Evolutionary conservation across 768 basidiomycete genomes (phyloP).

Genomic region (Amanita molliuscula): DNA sequence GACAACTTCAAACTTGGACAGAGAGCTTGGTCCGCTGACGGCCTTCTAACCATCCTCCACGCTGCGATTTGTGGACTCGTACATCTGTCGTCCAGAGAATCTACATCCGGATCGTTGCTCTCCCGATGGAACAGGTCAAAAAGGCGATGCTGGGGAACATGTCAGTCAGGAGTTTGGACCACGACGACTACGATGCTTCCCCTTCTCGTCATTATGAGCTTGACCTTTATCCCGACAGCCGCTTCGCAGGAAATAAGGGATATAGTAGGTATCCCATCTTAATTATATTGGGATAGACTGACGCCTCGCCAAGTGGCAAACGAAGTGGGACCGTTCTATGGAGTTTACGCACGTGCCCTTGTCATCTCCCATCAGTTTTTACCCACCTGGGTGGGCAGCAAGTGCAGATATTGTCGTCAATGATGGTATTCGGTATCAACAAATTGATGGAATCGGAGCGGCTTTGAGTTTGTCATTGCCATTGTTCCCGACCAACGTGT

Average conservation of each 20-base stretch:
- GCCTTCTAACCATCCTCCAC: neutral
- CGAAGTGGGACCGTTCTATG: constrained; percentile 39
- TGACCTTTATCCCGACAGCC: neutral
- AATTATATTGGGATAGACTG: neutral
- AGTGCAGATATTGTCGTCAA: constrained; percentile 54
- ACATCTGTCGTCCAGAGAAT: neutral
- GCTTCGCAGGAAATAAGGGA: neutral
- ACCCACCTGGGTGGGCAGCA: constrained; percentile 40
- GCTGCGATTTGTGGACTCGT: neutral
- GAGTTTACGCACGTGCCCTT: constrained; percentile 40
- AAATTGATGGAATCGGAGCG: constrained; percentile 59
- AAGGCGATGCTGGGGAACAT: neutral
- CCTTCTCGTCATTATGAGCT: constrained; percentile 5
- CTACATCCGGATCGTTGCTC: no score
- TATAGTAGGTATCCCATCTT: neutral
- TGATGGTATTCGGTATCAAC: constrained; percentile 46
- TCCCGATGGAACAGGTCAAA: neutral
- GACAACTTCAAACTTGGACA: no score
- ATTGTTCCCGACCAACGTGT: neutral
- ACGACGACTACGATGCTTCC: constrained; percentile 19
- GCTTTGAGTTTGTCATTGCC: constrained; percentile 38
- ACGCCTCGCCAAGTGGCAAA: constrained; percentile 39
- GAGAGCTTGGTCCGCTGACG: neutral
- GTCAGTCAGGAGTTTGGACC: no score
- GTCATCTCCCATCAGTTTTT: constrained; percentile 47